Conservation (phyloP, 2,329 filamentous ascomycete genomes). For the Camillea tinctor region DNA sequence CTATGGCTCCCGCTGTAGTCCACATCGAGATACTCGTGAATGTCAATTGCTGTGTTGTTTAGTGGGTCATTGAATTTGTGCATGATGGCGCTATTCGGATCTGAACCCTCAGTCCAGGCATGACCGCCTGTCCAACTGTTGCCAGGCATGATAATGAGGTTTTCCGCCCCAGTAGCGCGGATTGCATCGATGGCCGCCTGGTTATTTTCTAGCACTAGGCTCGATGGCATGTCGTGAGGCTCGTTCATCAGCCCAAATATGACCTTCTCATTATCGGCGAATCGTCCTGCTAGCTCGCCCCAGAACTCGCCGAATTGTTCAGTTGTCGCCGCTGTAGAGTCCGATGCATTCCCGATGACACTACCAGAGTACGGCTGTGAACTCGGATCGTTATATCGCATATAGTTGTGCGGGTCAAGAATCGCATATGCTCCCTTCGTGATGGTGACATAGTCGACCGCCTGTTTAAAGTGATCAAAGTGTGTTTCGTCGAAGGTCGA, state of each 20-base stretch:
- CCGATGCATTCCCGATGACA: constrained; percentile 46
- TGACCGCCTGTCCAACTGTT: constrained; percentile 51
- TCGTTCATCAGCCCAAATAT: constrained; percentile 53
- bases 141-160: constrained; percentile 48
- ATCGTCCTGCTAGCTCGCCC: constrained; percentile 46
- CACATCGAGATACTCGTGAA: constrained; percentile 51
- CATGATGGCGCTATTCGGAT: constrained; percentile 39
- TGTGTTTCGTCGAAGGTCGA: constrained; percentile 51
- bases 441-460: constrained; percentile 49
- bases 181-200: constrained; percentile 48
- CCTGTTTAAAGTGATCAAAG: constrained; percentile 43
- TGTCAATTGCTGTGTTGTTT: constrained; percentile 49
- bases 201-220: constrained; percentile 45
- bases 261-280: constrained; percentile 45
- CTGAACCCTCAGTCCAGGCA: constrained; percentile 41
- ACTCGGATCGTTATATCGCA: constrained; percentile 52
- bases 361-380: constrained; percentile 47
- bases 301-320: constrained; percentile 48
- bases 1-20: constrained; percentile 46
- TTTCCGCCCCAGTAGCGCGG: constrained; percentile 41
- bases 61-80: constrained; percentile 44
- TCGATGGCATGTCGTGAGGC: constrained; percentile 49
- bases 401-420: constrained; percentile 53
- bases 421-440: constrained; percentile 47
- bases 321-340: constrained; percentile 45